Evolutionary conservation across 2,329 filamentous ascomycete genomes (phyloP).

Genomic region (Calonectria crousiana): DNA sequence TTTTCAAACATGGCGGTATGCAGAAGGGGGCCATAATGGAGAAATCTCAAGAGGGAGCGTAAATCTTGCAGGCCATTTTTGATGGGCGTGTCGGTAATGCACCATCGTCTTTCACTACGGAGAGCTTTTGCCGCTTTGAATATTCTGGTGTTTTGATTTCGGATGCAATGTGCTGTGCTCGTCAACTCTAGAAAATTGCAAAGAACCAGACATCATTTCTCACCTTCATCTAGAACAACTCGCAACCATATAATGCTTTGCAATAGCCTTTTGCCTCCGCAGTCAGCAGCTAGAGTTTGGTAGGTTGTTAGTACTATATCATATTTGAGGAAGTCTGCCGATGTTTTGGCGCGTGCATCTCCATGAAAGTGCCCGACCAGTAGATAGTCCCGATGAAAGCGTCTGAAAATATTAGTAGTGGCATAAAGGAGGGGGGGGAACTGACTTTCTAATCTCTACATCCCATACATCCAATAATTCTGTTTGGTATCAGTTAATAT

Average conservation of each 20-base stretch:
- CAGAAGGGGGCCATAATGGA: background rate
- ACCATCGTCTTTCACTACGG: background rate
- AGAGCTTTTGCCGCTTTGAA: background rate
- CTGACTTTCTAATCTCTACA: background rate
- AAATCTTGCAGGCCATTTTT: background rate
- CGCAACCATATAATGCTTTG: background rate
- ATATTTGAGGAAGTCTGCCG: background rate
- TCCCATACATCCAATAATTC: conserved; percentile 6
- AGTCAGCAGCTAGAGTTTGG: background rate
- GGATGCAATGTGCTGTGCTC: background rate
- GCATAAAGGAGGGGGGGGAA: no score
- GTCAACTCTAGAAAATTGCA: background rate
- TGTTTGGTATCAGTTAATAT: background rate
- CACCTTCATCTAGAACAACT: background rate
- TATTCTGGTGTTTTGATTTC: conserved; percentile 1
- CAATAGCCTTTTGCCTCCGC: background rate
- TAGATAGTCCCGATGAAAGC: background rate
- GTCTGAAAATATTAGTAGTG: background rate
- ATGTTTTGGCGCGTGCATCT: background rate
- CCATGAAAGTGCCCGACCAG: background rate
- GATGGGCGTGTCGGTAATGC: background rate
- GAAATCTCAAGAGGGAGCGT: background rate
- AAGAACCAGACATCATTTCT: background rate
- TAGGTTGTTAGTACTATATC: background rate
- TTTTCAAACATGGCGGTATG: background rate